Percentiles rank a stretch among this genome's conserved stretches.
phyloP scores from a whole-genome alignment of 129 eudicot species.

The Artemisia annua region DNA sequence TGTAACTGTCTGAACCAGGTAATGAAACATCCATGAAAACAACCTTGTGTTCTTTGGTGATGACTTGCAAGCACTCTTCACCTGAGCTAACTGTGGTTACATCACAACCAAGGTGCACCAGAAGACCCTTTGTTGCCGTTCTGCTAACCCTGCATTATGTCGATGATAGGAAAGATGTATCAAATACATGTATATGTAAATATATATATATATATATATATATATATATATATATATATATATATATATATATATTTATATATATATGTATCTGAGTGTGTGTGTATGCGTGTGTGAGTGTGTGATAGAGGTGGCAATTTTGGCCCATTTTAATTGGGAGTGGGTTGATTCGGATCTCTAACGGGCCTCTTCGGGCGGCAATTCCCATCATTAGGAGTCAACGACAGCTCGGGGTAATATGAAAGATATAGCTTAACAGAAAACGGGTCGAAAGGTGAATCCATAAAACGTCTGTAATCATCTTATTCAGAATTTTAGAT shows the following conservation, averaged over 20 bases:
- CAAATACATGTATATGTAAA: neutral
- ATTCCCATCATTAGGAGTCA: too few species aligned
- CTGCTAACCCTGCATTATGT: conserved; percentile 66
- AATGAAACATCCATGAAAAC: conserved; percentile 57
- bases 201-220: neutral
- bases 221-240: neutral
- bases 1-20: conserved; percentile 55
- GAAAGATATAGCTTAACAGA: too few species aligned
- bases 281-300: too few species aligned
- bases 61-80: conserved; percentile 67
- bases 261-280: neutral
- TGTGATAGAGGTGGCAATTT: neutral
- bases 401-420: too few species aligned
- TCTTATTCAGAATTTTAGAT: too few species aligned
- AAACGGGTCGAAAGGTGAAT: too few species aligned
- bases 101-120: conserved; percentile 81
- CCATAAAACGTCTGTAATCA: too few species aligned
- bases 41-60: conserved; percentile 71
- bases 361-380: too few species aligned
- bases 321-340: too few species aligned
- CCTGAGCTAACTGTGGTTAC: conserved; percentile 62
- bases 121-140: conserved; percentile 74
- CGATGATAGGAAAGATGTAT: neutral
- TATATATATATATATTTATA: neutral
- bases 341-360: too few species aligned